phyloP scores from a whole-genome alignment of 257 asterid species.

The Echites panduratus region DNA sequence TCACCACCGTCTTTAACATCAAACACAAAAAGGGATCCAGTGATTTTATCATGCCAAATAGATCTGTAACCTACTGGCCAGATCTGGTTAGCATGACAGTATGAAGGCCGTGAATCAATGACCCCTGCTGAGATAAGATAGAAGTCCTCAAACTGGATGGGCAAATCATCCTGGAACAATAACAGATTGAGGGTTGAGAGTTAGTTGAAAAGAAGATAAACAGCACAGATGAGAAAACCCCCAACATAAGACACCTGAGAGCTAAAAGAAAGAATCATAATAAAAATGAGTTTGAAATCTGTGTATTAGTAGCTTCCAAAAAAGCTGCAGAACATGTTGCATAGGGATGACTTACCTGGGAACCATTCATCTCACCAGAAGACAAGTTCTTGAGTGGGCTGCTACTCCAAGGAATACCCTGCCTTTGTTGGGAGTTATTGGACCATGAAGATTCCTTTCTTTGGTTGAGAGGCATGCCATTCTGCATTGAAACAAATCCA shows the following conservation, averaged over 20 bases:
- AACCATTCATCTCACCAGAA: slow-evolving; percentile 13
- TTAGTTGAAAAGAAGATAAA: background rate
- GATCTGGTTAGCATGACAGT: slow-evolving; percentile 55
- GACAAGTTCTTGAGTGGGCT: slow-evolving; percentile 26
- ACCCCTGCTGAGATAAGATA: slow-evolving; percentile 67
- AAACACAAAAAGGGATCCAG: slow-evolving; percentile 84
- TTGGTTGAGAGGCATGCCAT: slow-evolving; percentile 26
- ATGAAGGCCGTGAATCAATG: slow-evolving; percentile 68
- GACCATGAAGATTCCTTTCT: slow-evolving; percentile 39
- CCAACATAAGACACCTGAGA: background rate
- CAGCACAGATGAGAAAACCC: background rate
- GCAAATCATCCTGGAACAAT: slow-evolving; percentile 67
- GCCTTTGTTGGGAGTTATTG: slow-evolving; percentile 35
- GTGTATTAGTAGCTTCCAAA: background rate
- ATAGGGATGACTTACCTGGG: slow-evolving; percentile 16
- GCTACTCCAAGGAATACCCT: slow-evolving; percentile 30
- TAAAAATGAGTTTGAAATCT: background rate
- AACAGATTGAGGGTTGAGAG: slow-evolving; percentile 14
- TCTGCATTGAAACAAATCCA: slow-evolving; percentile 25
- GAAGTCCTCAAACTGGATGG: slow-evolving; percentile 85
- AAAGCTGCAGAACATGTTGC: background rate
- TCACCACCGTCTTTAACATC: slow-evolving; percentile 86
- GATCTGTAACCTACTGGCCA: slow-evolving; percentile 92
- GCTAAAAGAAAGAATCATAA: background rate
- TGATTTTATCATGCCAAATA: slow-evolving; percentile 89